Percentiles rank a stretch among this genome's conserved stretches.
Conservation (phyloP, 108 stramenopile genomes). For the Nitzschia putrida region DNA sequence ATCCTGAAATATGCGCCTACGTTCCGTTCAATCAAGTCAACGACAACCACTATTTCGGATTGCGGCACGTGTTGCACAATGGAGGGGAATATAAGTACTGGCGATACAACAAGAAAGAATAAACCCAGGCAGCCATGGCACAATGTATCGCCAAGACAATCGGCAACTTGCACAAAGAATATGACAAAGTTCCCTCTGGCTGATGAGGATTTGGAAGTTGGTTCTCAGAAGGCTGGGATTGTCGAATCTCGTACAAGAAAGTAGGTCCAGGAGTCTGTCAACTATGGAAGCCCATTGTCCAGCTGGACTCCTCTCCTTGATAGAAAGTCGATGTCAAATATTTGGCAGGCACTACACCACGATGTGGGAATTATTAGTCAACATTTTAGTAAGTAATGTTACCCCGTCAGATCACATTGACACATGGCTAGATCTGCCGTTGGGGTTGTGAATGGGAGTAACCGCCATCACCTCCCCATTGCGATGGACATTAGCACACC, state of each 20-base stretch:
- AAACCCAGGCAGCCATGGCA: too few relatives aligned
- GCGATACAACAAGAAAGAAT: conserved; percentile 19
- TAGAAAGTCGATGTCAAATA: not conserved
- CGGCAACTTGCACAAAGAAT: too few relatives aligned
- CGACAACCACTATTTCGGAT: conserved; percentile 64
- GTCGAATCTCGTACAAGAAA: too few relatives aligned
- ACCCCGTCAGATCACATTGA: conserved; percentile 38
- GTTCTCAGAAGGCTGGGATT: too few relatives aligned
- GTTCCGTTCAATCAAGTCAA: conserved; percentile 33
- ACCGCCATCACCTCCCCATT: conserved; percentile 46
- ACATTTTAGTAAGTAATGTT: too few relatives aligned
- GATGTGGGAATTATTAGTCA: too few relatives aligned
- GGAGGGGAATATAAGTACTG: conserved; percentile 36
- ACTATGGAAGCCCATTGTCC: too few relatives aligned
- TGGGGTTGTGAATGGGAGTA: conserved; percentile 83
- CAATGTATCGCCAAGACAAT: too few relatives aligned
- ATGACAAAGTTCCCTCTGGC: too few relatives aligned
- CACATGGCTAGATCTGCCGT: conserved; percentile 85
- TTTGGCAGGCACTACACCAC: too few relatives aligned
- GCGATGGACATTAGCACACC: conserved; percentile 77
- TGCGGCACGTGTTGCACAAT: conserved; percentile 43
- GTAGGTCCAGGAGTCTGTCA: too few relatives aligned
- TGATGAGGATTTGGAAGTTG: too few relatives aligned
- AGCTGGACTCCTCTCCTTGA: not conserved
- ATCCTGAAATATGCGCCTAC: conserved; percentile 58